Conservation (phyloP, 352 stramenopile species). For the Globisporangium uncinulatum region DNA sequence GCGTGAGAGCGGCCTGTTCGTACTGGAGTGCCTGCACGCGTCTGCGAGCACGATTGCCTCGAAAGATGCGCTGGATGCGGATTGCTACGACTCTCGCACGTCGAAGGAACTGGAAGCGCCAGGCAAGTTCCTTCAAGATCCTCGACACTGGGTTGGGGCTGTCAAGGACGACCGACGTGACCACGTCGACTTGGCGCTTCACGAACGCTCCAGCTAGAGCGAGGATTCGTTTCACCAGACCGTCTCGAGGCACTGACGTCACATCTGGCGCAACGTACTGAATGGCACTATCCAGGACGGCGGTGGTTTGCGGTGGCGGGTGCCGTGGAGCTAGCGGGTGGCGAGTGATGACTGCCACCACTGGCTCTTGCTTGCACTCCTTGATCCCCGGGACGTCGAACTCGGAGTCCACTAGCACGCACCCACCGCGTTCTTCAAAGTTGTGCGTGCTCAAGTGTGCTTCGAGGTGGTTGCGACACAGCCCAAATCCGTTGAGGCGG, state of each 20-base stretch:
- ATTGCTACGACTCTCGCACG: constrained; percentile 44
- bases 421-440: constrained; percentile 38
- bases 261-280: background rate
- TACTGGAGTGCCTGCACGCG: constrained; percentile 31
- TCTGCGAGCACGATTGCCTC: constrained; percentile 50
- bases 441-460: constrained; percentile 44
- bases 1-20: constrained; percentile 29
- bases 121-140: constrained; percentile 45
- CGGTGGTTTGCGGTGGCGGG: constrained; percentile 16
- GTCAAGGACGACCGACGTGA: constrained; percentile 13
- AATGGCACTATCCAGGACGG: background rate
- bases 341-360: constrained; percentile 11
- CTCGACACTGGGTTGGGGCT: constrained; percentile 37
- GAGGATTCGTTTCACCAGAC: background rate
- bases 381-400: constrained; percentile 60
- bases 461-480: constrained; percentile 71
- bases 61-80: constrained; percentile 60
- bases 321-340: constrained; percentile 54
- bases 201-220: background rate
- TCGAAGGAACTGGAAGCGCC: constrained; percentile 54
- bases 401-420: constrained; percentile 44
- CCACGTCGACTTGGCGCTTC: background rate
- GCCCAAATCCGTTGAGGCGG: constrained; percentile 48
- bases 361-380: constrained; percentile 39
- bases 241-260: background rate